Conservation (phyloP, 1,284 basidiomycete genomes). For the Schizophyllum commune region DNA sequence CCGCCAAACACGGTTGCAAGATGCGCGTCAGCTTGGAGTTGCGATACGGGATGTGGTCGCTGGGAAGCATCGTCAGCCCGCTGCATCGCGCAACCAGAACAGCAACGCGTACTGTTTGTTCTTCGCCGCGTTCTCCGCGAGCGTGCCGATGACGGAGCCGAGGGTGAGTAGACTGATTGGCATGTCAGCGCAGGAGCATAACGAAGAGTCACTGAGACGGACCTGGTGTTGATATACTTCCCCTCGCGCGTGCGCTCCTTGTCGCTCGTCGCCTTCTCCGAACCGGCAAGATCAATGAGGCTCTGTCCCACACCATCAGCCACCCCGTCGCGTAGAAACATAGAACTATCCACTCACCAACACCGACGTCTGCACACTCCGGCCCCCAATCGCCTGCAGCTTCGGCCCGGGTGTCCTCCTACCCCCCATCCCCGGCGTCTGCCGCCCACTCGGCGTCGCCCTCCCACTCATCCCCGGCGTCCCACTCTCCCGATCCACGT, state of each 20-base stretch:
- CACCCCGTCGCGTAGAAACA: not conserved
- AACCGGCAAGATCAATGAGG: conserved; percentile 91
- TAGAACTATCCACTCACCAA: too few relatives aligned
- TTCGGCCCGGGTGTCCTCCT: conserved; percentile 41
- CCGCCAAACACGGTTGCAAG: conserved; percentile 90
- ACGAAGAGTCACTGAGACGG: conserved; percentile 9
- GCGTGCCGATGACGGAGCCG: conserved; percentile 82
- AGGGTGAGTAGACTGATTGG: conserved; percentile 71
- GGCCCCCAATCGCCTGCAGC: conserved; percentile 63
- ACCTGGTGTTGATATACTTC: conserved; percentile 89
- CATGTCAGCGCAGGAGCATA: not conserved
- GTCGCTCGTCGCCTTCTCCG: conserved; percentile 91
- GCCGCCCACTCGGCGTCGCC: conserved; percentile 13
- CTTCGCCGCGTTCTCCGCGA: conserved; percentile 81
- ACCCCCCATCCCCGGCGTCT: conserved; percentile 44
- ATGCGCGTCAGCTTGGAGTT: conserved; percentile 94
- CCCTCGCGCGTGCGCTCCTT: conserved; percentile 90
- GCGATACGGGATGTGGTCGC: conserved; percentile 89
- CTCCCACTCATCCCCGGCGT: too few relatives aligned
- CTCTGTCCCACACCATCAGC: conserved; percentile 38
- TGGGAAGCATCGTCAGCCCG: conserved; percentile 19
- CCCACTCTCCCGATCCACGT: conserved; percentile 19
- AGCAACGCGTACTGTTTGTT: conserved; percentile 48
- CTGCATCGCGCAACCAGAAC: not conserved
- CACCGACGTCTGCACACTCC: conserved; percentile 75